phyloP scores from a whole-genome alignment of 345 rosid genomes.

The Angophora floribunda region DNA sequence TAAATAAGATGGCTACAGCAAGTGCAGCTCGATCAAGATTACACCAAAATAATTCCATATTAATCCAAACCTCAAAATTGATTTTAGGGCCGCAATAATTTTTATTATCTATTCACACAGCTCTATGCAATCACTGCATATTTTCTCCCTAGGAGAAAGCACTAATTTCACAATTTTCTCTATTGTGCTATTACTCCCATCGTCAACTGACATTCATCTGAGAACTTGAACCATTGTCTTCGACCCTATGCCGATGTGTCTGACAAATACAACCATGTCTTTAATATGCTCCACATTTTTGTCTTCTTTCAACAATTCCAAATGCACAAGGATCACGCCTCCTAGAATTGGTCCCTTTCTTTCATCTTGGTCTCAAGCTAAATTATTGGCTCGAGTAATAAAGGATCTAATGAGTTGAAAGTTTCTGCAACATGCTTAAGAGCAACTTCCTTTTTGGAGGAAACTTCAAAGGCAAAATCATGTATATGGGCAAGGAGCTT shows the following conservation, averaged over 20 bases:
- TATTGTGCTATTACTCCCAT: not conserved
- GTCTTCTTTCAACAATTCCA: not conserved
- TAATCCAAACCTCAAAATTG: not conserved
- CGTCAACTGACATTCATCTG: not conserved
- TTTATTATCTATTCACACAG: not conserved
- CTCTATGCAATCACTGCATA: not conserved
- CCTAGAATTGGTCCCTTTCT: not conserved
- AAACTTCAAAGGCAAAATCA: not conserved
- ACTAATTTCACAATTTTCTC: not conserved
- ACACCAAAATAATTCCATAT: not conserved
- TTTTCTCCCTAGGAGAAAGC: not conserved
- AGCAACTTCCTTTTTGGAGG: not conserved
- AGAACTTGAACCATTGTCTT: not conserved
- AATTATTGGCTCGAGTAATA: not conserved
- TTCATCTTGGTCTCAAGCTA: not conserved
- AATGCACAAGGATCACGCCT: not conserved
- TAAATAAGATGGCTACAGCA: not conserved
- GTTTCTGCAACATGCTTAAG: not conserved
- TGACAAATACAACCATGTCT: not conserved
- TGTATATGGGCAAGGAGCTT: not conserved
- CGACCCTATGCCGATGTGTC: not conserved
- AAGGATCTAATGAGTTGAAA: not conserved
- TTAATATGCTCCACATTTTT: not conserved
- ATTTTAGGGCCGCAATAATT: not conserved
- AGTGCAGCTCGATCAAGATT: not conserved